These are phyloP conservation scores for Crucihimalaya himalaica DNA, from an alignment of 345 rosid genomes.

Conservation along the genomic window DNA sequence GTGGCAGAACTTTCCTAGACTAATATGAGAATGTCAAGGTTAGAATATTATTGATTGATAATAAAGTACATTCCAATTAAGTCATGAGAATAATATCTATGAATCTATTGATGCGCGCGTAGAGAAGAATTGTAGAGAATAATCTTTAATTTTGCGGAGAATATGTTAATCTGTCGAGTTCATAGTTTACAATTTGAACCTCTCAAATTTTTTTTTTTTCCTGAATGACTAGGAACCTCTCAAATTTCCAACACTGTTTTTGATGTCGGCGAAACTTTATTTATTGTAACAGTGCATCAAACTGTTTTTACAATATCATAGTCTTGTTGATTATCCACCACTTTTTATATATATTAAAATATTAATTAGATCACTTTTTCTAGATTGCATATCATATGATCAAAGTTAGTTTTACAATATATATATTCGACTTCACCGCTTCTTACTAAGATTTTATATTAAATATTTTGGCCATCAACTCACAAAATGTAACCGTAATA, in stretches of 20 bases:
- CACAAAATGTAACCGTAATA: not conserved
- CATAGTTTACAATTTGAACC: not conserved
- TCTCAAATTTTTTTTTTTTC: too few relatives aligned
- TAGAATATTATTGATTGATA: not conserved
- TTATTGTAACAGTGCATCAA: not conserved
- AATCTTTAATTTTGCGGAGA: constrained; percentile 10
- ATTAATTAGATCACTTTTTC: not conserved
- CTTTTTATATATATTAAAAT: not conserved
- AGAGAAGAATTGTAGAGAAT: not conserved
- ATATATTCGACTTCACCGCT: not conserved
- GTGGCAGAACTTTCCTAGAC: not conserved
- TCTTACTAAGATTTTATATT: not conserved
- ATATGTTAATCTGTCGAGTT: constrained; percentile 17
- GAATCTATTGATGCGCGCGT: not conserved
- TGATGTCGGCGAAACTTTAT: constrained; percentile 19
- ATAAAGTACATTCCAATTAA: constrained; percentile 14
- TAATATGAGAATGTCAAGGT: constrained; percentile 20
- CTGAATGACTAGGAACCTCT: too few relatives aligned
- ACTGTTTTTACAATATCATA: not conserved
- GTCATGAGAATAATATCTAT: not conserved
- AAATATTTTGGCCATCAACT: not conserved
- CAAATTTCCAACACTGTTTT: constrained; percentile 12
- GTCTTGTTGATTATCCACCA: not conserved
- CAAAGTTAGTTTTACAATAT: not conserved
- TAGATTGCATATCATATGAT: not conserved